Base-by-base conservation (phyloP, 1,284 basidiomycete genomes). In the Hypsizygus ulmarius region DNA sequence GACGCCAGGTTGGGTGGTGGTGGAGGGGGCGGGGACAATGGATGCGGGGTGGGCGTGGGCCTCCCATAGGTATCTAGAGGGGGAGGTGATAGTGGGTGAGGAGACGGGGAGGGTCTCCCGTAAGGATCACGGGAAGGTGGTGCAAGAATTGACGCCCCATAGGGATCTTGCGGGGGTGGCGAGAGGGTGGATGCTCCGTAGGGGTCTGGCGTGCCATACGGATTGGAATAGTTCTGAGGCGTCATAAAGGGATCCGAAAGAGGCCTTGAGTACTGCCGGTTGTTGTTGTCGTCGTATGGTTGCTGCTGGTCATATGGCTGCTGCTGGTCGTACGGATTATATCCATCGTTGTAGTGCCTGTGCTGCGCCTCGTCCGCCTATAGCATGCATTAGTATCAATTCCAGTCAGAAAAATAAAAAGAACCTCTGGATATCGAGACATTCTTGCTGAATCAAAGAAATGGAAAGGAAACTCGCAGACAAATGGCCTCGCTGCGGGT, bases 321-420 rank as follows among this genome's bases (percentile, higher is more conserved):
- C 49, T 56, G 61, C 28, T 49, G 53, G 5, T 55, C 58, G 43
- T 69, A 65, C 1, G 64, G 65, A 50, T 67, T 64, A 57, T 78
- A 79, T 2, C 80, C 78, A 50, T 84, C 81, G 55, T 81, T 81
- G 59, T 80, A 81, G 46, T 72, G 72, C 32, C 74, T 62, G 12
- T 65, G 69, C 51, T 81, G 79, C 6, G 70, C 75, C 59, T 84
- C 81, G 59, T 82, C 76, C 3, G 75, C 71, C 76, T 81, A 35
- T 15, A 34, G 47, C 5, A 12, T 18, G 10, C 27, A 32, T 39
- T 37, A 50, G 40, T 42, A 18, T 45, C 35, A 27, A 15, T 18
- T 28, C 28, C 39, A 15, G 2, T 15, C 34, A 15, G 32, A 9
- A 45, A 16, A 19, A 45, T 27, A 27, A 33, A 36, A 52, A 59